phyloP scores from a whole-genome alignment of 2,329 filamentous ascomycete genomes.

The Trichoderma aggressivum region DNA sequence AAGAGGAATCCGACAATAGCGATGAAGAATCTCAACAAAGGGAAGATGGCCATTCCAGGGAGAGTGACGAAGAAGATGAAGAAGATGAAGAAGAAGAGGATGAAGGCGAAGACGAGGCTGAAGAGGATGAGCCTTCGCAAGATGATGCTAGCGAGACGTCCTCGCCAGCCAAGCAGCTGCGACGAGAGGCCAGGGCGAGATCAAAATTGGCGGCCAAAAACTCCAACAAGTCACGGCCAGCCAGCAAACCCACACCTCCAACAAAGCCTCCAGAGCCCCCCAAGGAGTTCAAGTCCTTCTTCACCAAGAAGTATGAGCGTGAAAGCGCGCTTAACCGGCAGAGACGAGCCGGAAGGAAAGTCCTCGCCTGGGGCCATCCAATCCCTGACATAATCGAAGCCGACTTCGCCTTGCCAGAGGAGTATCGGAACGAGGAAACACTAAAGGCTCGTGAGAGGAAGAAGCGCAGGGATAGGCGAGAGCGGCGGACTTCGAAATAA shows the following conservation, averaged over 20 bases:
- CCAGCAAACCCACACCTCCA: slow-evolving; percentile 26
- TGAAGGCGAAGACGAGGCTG: slow-evolving; percentile 19
- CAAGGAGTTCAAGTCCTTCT: slow-evolving; percentile 82
- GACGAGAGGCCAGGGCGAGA: slow-evolving; percentile 63
- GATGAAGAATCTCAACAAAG: slow-evolving; percentile 26
- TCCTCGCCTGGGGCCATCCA: slow-evolving; percentile 76
- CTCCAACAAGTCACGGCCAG: slow-evolving; percentile 30
- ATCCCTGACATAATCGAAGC: slow-evolving; percentile 67
- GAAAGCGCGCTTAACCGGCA: slow-evolving; percentile 73
- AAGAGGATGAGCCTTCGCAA: slow-evolving; percentile 39
- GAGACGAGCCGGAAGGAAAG: slow-evolving; percentile 65
- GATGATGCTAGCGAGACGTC: slow-evolving; percentile 52
- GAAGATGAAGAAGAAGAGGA: slow-evolving; percentile 41
- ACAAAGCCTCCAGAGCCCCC: slow-evolving; percentile 38
- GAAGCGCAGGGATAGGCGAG: slow-evolving; percentile 58
- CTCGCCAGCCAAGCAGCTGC: slow-evolving; percentile 64
- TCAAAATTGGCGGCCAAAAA: slow-evolving; percentile 41
- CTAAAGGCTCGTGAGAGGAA: slow-evolving; percentile 59
- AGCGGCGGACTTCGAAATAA: slow-evolving; percentile 39
- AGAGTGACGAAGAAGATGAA: slow-evolving; percentile 23
- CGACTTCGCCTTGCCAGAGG: slow-evolving; percentile 74
- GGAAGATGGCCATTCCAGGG: slow-evolving; percentile 31
- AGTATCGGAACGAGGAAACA: slow-evolving; percentile 55
- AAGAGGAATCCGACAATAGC: slow-evolving; percentile 34
- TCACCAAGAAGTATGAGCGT: slow-evolving; percentile 72